Conservation (phyloP, 257 asterid genomes). For the Solanum gandarillasii region DNA sequence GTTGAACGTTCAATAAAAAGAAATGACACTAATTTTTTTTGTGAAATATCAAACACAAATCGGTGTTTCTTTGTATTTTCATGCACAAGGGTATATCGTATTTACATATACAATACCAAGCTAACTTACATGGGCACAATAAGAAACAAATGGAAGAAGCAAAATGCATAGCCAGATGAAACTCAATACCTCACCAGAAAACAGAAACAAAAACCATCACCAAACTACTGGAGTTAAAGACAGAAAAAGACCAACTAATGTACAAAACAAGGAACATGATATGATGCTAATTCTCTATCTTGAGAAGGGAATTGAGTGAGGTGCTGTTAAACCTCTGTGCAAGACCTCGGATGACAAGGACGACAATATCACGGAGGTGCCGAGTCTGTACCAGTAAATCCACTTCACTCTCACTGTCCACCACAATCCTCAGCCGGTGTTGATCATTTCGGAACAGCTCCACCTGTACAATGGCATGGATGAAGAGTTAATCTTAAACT, state of each 20-base stretch:
- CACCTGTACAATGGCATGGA: constrained; percentile 32
- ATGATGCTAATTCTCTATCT: constrained; percentile 46
- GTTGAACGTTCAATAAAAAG: neutral
- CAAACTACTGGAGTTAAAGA: neutral
- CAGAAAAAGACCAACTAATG: neutral
- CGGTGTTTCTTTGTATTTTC: neutral
- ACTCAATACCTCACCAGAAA: neutral
- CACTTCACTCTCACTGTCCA: constrained; percentile 85
- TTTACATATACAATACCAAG: neutral
- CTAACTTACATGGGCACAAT: neutral
- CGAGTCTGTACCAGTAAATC: constrained; percentile 94
- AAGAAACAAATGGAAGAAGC: neutral
- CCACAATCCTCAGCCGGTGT: constrained; percentile 85
- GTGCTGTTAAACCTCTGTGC: constrained; percentile 95
- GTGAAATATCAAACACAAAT: neutral
- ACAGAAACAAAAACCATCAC: neutral
- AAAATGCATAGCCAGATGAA: neutral
- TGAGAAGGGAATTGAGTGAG: constrained; percentile 85
- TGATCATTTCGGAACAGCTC: constrained; percentile 88
- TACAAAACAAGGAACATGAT: neutral
- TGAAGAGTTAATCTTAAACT: neutral
- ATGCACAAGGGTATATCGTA: neutral
- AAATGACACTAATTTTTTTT: neutral
- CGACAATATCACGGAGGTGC: constrained; percentile 84
- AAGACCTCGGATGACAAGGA: constrained; percentile 79